Conservation (phyloP, 2,329 filamentous ascomycete species). For the Microdochium trichocladiopsis region DNA sequence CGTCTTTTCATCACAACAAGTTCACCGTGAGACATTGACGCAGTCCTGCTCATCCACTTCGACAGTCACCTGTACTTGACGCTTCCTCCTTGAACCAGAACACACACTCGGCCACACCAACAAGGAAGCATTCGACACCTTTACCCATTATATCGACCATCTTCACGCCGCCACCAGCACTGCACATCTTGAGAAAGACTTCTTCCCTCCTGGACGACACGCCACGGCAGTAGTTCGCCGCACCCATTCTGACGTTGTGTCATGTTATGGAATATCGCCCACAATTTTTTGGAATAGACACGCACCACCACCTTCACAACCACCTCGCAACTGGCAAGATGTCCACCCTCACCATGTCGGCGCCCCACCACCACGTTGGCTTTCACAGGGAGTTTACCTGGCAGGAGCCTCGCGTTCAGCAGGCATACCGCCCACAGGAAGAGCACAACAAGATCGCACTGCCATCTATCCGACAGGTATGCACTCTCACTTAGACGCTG, state of each 20-base stretch:
- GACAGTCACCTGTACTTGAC: no score
- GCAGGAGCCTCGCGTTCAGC: conserved; percentile 28
- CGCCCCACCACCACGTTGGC: conserved; percentile 29
- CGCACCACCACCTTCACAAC: conserved; percentile 12
- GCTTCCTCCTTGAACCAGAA: no score
- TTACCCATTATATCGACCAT: no score
- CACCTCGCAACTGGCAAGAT: conserved; percentile 28
- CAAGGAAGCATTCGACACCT: background rate
- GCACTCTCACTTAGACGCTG: background rate
- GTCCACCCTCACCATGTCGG: conserved; percentile 42
- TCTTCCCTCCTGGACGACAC: no score
- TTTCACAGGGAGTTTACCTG: conserved; percentile 32
- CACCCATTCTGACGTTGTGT: conserved; percentile 6
- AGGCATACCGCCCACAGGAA: conserved; percentile 23
- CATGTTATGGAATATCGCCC: conserved; percentile 34
- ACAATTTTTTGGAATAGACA: conserved; percentile 17
- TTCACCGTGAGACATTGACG: no score
- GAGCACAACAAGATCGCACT: conserved; percentile 36
- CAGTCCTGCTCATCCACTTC: no score
- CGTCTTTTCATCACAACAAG: background rate
- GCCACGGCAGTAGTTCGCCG: no score
- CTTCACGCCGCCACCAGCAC: conserved; percentile 1
- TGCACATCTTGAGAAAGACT: conserved; percentile 12
- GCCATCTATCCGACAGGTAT: conserved; percentile 47
- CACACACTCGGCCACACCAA: background rate